phyloP scores from a whole-genome alignment of 306 rosid genomes.

The Begonia loranthoides region DNA sequence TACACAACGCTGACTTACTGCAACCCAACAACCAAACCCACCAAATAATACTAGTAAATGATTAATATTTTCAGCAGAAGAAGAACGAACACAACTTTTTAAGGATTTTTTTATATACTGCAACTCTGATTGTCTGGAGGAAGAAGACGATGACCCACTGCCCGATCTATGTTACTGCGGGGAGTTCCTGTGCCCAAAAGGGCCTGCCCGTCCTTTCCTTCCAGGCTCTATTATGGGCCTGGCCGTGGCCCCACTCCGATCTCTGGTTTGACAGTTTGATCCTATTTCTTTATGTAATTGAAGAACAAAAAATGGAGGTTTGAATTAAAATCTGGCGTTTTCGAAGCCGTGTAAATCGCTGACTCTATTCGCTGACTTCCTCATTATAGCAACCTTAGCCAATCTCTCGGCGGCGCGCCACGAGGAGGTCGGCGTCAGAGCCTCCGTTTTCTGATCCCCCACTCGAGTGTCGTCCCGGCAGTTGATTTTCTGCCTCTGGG shows the following conservation, averaged over 20 bases:
- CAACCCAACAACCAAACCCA: too few species aligned
- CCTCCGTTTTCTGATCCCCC: slow-evolving; percentile 52
- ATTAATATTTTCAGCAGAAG: too few species aligned
- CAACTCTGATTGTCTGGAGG: background rate
- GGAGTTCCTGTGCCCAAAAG: slow-evolving; percentile 37
- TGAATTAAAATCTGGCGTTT: slow-evolving; percentile 81
- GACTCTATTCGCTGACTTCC: slow-evolving; percentile 94
- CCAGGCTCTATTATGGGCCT: slow-evolving; percentile 42
- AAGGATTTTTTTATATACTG: background rate
- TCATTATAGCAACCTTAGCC: slow-evolving; percentile 91
- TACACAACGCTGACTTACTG: too few species aligned
- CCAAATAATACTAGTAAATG: too few species aligned
- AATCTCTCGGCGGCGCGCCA: slow-evolving; percentile 93
- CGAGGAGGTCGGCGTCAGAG: slow-evolving; percentile 87
- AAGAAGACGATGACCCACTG: slow-evolving; percentile 2
- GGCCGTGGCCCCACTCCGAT: slow-evolving; percentile 28
- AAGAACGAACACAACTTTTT: background rate
- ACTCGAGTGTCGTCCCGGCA: slow-evolving; percentile 6
- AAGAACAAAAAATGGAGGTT: slow-evolving; percentile 17
- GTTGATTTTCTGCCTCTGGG: slow-evolving; percentile 14
- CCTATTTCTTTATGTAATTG: background rate
- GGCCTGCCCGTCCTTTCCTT: slow-evolving; percentile 38
- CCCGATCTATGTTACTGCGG: slow-evolving; percentile 16
- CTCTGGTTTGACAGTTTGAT: background rate
- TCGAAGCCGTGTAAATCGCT: slow-evolving; percentile 97